Evolutionary conservation across 1,284 basidiomycete species (phyloP), one percentile per base, ranked within the genome.

Genomic region (Ganoderma meredithae): DNA sequence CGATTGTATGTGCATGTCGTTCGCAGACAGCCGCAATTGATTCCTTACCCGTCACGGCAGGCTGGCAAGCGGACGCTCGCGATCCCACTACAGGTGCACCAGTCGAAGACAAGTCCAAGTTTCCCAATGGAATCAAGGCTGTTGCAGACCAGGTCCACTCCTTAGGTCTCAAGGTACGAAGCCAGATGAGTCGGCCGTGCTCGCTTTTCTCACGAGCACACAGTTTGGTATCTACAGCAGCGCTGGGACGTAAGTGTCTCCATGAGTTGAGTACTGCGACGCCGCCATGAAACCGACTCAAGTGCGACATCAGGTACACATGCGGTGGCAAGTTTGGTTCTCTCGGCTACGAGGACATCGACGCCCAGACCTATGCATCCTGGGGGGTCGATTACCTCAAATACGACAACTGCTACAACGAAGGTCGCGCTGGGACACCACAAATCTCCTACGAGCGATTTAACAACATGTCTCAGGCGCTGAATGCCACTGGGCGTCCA

Each of bases 331-430:
- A 75, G 8, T 82, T 82, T 44, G 85, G 85, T 17, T 85, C 83
- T 4, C 76, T 86, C 2, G 84, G 80, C 25, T 79, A 82, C 67
- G 85, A 87, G 74, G 76, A 80, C 44, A 81, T 83, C 65, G 85
- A 87, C 69, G 85, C 85, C 7, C 68, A 83, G 72, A 79, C 81
- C 15, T 83, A 83, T 74, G 82, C 83, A 15, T 79, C 80, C 27
- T 83, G 83, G 83, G 82, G 81, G 25, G 78, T 84, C 69, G 79
- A 83, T 68, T 81, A 83, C 67, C 66, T 65, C 72, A 81, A 84
- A 74, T 85, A 85, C 70, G 83, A 83, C 72, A 84, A 84, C 68
- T 84, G 83, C 74, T 83, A 77, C 74, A 84, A 84, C 72, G 78
- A 82, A 69, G 84, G 83, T 15, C 81, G 79, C 25, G 77, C 80